Evolutionary conservation across 1,284 basidiomycete genomes (phyloP), one percentile per base, ranked within the genome.

Genomic region (Ganoderma boninense): DNA sequence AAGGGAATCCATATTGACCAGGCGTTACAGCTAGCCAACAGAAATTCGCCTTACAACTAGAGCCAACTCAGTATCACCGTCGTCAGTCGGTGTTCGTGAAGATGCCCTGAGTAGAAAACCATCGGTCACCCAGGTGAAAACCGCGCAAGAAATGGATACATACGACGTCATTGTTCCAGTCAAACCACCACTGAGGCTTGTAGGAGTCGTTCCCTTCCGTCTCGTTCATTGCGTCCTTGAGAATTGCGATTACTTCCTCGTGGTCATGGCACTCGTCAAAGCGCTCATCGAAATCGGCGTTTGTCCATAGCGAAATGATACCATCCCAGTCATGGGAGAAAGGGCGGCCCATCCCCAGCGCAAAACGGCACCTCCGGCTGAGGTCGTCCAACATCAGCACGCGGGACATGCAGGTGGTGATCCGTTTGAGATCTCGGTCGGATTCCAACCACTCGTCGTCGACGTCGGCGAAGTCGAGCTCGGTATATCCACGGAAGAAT

Each of bases 141-240:
- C n/a, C n/a, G n/a, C n/a, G n/a, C n/a, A n/a, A n/a, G n/a, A n/a
- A n/a, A 7, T 18, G 8, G 14, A 29, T 8, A 56, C 54, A 56
- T 56, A 56, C 54, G 13, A 56, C 54, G 18, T 56, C 54, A 16
- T 56, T 56, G 16, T 56, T 14, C 54, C 54, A 56, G 18, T 56
- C 29, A 56, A 56, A 56, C 54, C 54, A 56, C 54, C 54, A 56
- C 54, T 56, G 54, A 14, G 29, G 26, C 54, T 56, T 56, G 26
- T 4, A 2, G 26, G 26, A 29, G 14, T 13, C 18, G 11, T 56
- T 13, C 14, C 54, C 54, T 29, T 60, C 35, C 0, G n/a, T 4
- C 59, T 38, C 59, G 35, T 60, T 60, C 35, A 60, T 60, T 20
- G 20, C 59, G 11, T 13, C 35, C 32, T 42, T 40, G 20, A 60